A percentile compares a stretch with the other conserved stretches of the same genome.
Conservation (phyloP, 441 rosid species). For the Melastoma candidum region DNA sequence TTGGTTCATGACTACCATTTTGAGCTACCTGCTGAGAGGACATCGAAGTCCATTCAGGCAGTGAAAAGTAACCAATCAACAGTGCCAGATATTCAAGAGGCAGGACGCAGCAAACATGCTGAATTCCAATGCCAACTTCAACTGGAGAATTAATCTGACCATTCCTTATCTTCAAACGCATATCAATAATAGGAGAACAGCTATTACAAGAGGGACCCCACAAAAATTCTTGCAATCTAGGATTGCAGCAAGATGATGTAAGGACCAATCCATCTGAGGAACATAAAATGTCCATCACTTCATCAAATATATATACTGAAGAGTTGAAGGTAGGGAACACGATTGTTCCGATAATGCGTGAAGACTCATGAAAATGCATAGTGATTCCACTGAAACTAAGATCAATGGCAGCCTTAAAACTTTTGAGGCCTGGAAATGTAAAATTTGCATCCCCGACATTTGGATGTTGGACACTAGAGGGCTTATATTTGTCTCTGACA, state of each 20-base stretch:
- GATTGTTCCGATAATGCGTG: conserved; percentile 67
- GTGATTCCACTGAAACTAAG: conserved; percentile 38
- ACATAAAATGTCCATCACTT: conserved; percentile 53
- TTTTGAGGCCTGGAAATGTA: conserved; percentile 15
- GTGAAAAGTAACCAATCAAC: conserved; percentile 77
- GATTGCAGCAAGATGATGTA: conserved; percentile 63
- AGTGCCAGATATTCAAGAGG: conserved; percentile 70
- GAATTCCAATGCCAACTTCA: conserved; percentile 83
- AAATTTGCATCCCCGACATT: conserved; percentile 14
- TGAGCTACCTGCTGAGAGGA: conserved; percentile 26
- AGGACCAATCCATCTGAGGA: conserved; percentile 61
- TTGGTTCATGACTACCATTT: conserved; percentile 20
- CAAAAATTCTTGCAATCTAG: conserved; percentile 39
- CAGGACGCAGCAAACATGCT: conserved; percentile 71
- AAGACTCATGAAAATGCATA: conserved; percentile 84
- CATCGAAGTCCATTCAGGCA: conserved; percentile 68
- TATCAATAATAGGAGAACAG: conserved; percentile 55
- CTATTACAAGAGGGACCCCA: conserved; percentile 64
- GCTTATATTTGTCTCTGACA: no score
- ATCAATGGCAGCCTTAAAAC: conserved; percentile 32
- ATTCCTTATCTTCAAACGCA: conserved; percentile 52
- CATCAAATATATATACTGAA: conserved; percentile 36
- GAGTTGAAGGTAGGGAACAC: conserved; percentile 41
- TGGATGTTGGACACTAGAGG: no score
- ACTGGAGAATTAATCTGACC: conserved; percentile 38